Percentiles rank a stretch among this genome's conserved stretches.
These are phyloP conservation scores for Sporothrix brasiliensis DNA, from an alignment of 2,329 filamentous ascomycete species.

Conservation along the genomic window DNA sequence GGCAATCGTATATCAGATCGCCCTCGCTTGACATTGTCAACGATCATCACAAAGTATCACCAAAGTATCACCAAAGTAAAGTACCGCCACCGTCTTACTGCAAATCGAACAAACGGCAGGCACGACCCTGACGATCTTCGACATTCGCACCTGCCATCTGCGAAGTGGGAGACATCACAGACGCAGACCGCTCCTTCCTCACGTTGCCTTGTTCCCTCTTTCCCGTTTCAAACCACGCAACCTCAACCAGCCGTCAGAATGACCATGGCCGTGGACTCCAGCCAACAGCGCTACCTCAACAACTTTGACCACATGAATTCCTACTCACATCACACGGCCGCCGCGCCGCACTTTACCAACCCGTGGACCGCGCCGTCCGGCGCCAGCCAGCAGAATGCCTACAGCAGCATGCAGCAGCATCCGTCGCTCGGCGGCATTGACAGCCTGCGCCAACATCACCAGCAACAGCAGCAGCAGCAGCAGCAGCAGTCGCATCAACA, in stretches of 20 bases:
- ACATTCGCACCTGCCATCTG: constrained; percentile 7
- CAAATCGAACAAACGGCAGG: background rate
- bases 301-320: constrained; percentile 77
- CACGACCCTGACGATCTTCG: constrained; percentile 18
- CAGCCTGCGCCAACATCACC: constrained; percentile 59
- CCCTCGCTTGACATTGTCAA: background rate
- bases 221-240: background rate
- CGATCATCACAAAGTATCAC: too few relatives aligned
- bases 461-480: constrained; percentile 49
- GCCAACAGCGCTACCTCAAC: constrained; percentile 78
- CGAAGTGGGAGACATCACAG: background rate
- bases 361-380: constrained; percentile 69
- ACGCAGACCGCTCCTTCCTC: constrained; percentile 5
- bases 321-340: constrained; percentile 58
- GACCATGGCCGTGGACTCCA: constrained; percentile 94
- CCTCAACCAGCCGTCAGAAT: constrained; percentile 56
- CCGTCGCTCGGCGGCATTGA: constrained; percentile 59
- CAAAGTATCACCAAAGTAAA: too few relatives aligned
- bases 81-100: too few relatives aligned
- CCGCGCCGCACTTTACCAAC: constrained; percentile 77
- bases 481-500: constrained; percentile 27
- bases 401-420: constrained; percentile 60
- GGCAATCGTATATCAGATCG: background rate
- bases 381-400: constrained; percentile 51
- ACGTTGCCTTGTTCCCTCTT: background rate